phyloP scores from a whole-genome alignment of 192 early-diverging fungal species.

The Phlyctochytrium bullatum region DNA sequence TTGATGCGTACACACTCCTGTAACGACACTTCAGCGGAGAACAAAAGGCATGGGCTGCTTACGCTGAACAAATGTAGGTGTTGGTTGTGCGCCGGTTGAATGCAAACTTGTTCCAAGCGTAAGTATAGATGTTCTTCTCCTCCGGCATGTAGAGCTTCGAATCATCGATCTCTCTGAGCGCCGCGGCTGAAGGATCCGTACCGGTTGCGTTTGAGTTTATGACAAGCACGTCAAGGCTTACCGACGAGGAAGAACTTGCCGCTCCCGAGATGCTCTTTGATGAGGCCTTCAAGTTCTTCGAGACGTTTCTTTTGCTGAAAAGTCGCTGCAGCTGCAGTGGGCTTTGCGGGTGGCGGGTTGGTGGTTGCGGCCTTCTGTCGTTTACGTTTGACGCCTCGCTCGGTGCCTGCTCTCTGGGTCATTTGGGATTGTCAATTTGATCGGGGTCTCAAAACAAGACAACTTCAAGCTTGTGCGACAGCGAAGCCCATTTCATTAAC shows the following conservation, averaged over 20 bases:
- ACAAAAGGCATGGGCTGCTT: neutral
- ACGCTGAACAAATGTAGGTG: conserved; percentile 48
- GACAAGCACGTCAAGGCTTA: conserved; percentile 19
- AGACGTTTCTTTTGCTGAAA: conserved; percentile 10
- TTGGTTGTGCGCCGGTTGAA: conserved; percentile 47
- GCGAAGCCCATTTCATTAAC: too few species aligned
- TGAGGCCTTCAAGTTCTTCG: conserved; percentile 32
- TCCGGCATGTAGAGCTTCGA: conserved; percentile 27
- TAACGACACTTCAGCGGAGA: neutral
- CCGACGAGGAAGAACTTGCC: conserved; percentile 49
- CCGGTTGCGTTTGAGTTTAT: neutral
- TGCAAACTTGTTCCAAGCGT: conserved; percentile 35
- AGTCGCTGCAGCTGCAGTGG: neutral
- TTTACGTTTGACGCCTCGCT: too few species aligned
- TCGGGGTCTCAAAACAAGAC: too few species aligned
- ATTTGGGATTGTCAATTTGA: too few species aligned
- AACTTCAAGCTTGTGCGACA: too few species aligned
- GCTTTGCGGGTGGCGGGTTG: too few species aligned
- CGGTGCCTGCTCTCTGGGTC: too few species aligned
- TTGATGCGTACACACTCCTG: conserved; percentile 45
- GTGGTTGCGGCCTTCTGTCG: too few species aligned
- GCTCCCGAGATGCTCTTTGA: conserved; percentile 39
- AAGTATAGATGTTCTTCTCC: conserved; percentile 40
- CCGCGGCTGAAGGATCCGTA: conserved; percentile 28
- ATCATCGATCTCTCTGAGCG: conserved; percentile 42